These are phyloP conservation scores for Dendrocalamus latiflorus DNA, from an alignment of 202 grass and related monocot genomes.

Conservation along the genomic window DNA sequence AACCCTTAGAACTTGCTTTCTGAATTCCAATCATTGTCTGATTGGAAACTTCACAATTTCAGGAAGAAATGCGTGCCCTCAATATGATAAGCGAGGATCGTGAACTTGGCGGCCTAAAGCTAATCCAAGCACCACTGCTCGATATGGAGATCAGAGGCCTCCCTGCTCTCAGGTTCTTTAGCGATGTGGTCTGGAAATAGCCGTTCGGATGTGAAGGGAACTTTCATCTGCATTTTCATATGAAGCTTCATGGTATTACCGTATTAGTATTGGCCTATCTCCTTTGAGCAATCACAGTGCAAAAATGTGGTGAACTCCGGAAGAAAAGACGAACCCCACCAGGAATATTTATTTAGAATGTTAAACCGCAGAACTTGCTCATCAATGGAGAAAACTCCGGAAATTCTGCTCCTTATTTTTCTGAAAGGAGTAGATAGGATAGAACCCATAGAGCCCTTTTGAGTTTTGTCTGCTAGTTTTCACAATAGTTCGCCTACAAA, in stretches of 20 bases:
- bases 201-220: background rate
- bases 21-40: background rate
- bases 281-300: background rate
- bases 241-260: background rate
- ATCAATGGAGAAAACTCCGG: background rate
- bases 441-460: background rate
- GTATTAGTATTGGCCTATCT: background rate
- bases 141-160: slow-evolving; percentile 52
- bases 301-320: background rate
- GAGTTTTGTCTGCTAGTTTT: background rate
- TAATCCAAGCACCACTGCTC: slow-evolving; percentile 43
- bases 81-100: slow-evolving; percentile 41
- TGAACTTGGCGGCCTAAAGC: slow-evolving; percentile 37
- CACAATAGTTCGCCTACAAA: background rate
- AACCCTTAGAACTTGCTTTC: background rate
- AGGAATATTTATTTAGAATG: background rate
- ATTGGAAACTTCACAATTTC: slow-evolving; percentile 6
- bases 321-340: background rate
- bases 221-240: background rate
- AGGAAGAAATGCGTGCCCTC: slow-evolving; percentile 52
- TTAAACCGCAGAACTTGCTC: background rate
- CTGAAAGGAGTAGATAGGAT: background rate
- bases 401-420: background rate
- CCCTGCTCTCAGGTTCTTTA: slow-evolving; percentile 50
- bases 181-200: slow-evolving; percentile 53